Base-by-base conservation (phyloP, 1,284 basidiomycete genomes). In the Austroboletus niveus region DNA sequence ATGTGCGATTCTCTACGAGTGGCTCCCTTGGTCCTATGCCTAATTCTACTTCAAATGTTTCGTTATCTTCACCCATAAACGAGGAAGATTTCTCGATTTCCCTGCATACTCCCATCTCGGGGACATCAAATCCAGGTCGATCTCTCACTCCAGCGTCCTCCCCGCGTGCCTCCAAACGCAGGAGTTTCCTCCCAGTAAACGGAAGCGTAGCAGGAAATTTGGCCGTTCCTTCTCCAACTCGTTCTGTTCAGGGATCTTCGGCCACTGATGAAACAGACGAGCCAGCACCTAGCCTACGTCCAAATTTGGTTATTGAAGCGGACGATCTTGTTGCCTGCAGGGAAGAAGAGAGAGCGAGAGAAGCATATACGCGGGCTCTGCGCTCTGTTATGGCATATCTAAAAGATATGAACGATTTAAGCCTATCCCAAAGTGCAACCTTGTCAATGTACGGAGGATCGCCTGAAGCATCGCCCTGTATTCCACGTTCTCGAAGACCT, bases 321-420 rank as follows among this genome's bases (percentile, higher is more conserved):
- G 80, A 54, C 63, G 75, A 59, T 68, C 80, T 58, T 35, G 31
- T 41, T 40, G 32, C 42, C 27, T 78, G 80, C 44, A 79, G 77
- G 46, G 87, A 89, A 69, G 84, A 87, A 66, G 88, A 89, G 55
- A 77, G 82, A 41, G 78, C 76, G 15, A 75, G 82, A 41, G 87
- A 89, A 63, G 78, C 81, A 34, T 89, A 90, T 61, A 80, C 81
- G 59, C 79, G 84, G 42, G 92, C 90, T 24, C 75, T 98, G 46
- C 83, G 92, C 53, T 90, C 90, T 11, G 84, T 99, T 38, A 94
- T 98, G 87, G 88, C 89, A 15, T 98, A 98, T 71, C 79, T 99
- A 20, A 87, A 87, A 62, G 96, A 99, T 64, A 87, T 99, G 80
- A 89, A 95, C 64, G 95, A 98, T 65, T 77, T 99, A 32, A 81